Evolutionary conservation across 1,284 basidiomycete genomes (phyloP), one percentile per base, ranked within the genome.

Genomic region (Leucoagaricus sp.): DNA sequence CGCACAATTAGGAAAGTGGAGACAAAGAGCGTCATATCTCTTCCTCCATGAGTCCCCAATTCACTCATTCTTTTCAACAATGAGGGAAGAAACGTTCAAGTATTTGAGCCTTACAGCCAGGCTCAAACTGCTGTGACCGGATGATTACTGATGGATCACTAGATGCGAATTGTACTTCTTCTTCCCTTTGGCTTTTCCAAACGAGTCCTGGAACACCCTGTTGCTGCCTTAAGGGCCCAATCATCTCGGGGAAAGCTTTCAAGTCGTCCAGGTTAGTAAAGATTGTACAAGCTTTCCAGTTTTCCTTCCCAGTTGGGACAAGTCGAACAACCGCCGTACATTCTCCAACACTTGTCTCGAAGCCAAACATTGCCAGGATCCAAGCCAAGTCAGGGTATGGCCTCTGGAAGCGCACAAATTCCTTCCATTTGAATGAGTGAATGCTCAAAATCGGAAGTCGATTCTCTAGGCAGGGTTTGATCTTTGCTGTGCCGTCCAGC

Each of bases 81-180:
- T 69, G 17, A 89, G 68, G 9, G 77, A 71, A 3, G 75, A 67
- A 15, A 88, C 71, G 29, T 76, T 84, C 5, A 86, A 67, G 38
- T 74, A 67, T 65, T 84, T 84, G 56, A 88, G 71, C 44, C 83
- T 72, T 34, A 84, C 85, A 2, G 83, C 85, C 12, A 82, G 65
- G 3, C 77, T 80, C 29, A 91, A 67, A 7, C 87, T 87, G 52
- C 80, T 79, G 67, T 90, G 87, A 0, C 87, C 87, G 7, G 75
- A 87, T 77, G 47, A 86, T 64, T 5, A 83, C 84, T 2, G 73
- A 64, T 0, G 77, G 78, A 26, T 75, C 68, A 15, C 57, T 54
- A 44, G 74, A 67, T 15, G 66, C 64, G 62, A 80, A 82, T 36
- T 73, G 69, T 15, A 61, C 49, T 61, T 80, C 76, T 6, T 66